Evolutionary conservation across 2,329 filamentous ascomycete species (phyloP).

Genomic region (Diaporthe capsici): DNA sequence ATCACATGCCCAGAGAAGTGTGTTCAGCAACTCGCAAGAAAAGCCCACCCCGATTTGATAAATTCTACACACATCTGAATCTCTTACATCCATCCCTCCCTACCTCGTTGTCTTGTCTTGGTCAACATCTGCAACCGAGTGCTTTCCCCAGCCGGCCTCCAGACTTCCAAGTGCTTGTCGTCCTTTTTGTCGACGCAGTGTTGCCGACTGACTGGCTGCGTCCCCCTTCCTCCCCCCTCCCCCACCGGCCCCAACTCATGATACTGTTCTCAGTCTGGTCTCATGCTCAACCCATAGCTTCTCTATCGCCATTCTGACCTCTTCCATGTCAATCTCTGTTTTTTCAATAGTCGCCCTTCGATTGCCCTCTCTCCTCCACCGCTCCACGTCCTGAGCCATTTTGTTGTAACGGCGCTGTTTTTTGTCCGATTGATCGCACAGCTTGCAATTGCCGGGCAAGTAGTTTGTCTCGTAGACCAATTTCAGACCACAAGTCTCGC

Average conservation of each 20-base stretch:
- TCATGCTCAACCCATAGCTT: conserved; percentile 59
- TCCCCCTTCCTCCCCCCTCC: neutral
- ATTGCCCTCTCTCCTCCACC: conserved; percentile 84
- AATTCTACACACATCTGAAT: conserved; percentile 5
- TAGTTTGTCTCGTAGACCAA: conserved; percentile 82
- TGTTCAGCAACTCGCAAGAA: conserved; percentile 12
- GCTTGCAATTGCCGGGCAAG: conserved; percentile 78
- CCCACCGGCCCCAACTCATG: neutral
- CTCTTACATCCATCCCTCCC: neutral
- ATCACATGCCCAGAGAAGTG: conserved; percentile 3
- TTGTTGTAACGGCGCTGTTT: conserved; percentile 83
- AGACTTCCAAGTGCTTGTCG: neutral
- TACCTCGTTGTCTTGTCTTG: neutral
- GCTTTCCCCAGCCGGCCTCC: conserved; percentile 5
- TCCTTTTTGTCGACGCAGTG: neutral
- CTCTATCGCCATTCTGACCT: conserved; percentile 73
- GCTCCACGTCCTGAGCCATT: conserved; percentile 80
- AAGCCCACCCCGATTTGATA: neutral
- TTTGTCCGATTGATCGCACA: conserved; percentile 91
- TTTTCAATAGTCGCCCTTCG: conserved; percentile 80
- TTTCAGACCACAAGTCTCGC: conserved; percentile 96
- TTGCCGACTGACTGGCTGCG: neutral
- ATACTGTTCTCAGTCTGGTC: conserved; percentile 54
- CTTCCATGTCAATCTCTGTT: conserved; percentile 77
- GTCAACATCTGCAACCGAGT: neutral